Evolutionary conservation across 768 basidiomycete genomes (phyloP).

Genomic region (Xerocomellus dryophilus): DNA sequence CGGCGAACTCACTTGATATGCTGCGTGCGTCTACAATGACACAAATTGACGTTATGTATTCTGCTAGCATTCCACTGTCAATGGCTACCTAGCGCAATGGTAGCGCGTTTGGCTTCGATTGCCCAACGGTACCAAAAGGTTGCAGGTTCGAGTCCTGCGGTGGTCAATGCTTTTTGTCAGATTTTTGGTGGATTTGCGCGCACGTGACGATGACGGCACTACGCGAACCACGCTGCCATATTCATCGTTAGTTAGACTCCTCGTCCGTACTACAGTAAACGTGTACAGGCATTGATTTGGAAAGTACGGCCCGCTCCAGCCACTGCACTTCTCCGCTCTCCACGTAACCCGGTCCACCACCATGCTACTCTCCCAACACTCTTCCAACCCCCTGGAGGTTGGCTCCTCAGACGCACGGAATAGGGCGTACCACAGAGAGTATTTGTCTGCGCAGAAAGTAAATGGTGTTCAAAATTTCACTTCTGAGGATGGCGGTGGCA

Average conservation of each 20-base stretch:
- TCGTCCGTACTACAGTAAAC: not conserved
- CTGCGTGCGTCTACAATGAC: not conserved
- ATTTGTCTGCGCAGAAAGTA: slow-evolving; percentile 35
- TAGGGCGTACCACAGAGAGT: slow-evolving; percentile 41
- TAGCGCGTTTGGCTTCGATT: slow-evolving; percentile 94
- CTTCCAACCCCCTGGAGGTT: slow-evolving; percentile 71
- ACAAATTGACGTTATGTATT: not conserved
- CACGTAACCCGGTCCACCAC: slow-evolving; percentile 3
- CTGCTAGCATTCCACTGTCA: fast-evolving
- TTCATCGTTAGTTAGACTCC: not conserved
- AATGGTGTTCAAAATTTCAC: slow-evolving; percentile 32
- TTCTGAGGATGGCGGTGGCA: slow-evolving; percentile 52
- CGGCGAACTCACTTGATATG: slow-evolving; percentile 21
- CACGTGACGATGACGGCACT: slow-evolving; percentile 23
- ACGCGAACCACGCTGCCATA: slow-evolving; percentile 9
- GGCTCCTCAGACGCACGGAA: slow-evolving; percentile 59
- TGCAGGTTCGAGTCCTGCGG: slow-evolving; percentile 97
- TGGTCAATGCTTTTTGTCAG: slow-evolving; percentile 50
- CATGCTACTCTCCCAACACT: slow-evolving; percentile 59
- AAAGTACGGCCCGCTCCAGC: not conserved
- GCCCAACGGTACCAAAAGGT: slow-evolving; percentile 81
- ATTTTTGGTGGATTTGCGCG: not conserved
- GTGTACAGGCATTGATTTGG: not conserved
- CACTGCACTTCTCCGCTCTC: not conserved
- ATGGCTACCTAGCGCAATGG: slow-evolving; percentile 88